Base-by-base conservation (phyloP, 306 rosid species). In the Acacia acuminata region DNA sequence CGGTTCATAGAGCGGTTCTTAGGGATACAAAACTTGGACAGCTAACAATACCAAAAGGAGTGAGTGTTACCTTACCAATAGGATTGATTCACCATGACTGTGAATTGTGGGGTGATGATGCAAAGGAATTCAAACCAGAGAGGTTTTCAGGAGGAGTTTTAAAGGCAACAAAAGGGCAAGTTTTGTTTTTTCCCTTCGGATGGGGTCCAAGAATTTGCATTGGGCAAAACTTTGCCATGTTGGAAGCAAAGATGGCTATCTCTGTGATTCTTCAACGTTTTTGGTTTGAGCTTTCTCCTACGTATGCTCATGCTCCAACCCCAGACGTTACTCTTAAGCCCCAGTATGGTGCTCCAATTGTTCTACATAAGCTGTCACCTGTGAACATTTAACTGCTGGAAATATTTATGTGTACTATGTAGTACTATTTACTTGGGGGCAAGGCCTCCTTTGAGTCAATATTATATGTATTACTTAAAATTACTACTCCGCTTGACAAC, bases 141-240 rank as follows among this genome's bases (percentile, higher is more conserved):
- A 89, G 94, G 53, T 90, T 92, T 72, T 77, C 87, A 0, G 89
- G 84, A 63, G 93, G 92, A 42, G n/a, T 90, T 79, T 75, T 73
- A 0, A 89, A 88, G 75, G 93, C 93, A 55, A 84, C 92, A 12
- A 88, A 87, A 19, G 75, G 87, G 13, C 80, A 4, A 84, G 30
- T 44, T 38, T 74, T 83, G 7, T 89, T 81, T 78, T 61, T 90
- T n/a, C 94, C 97, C 0, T 92, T 92, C 60, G 91, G 97, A 20
- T 71, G 91, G 81, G 97, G 91, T 77, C 94, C 91, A 36, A 74
- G 97, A 53, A 80, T 88, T 7, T 92, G 92, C 86, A 83, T 92
- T 11, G 94, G 91, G 12, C 91, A 87, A 80, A 90, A 86, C 75
- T 92, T 87, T 73, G 42, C 90, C 13, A 0, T 82, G 50, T 30